Percentiles rank a stretch among this genome's conserved stretches.
These are phyloP conservation scores for Clitocybe nebularis DNA, from an alignment of 1,284 basidiomycete species.

Conservation along the genomic window DNA sequence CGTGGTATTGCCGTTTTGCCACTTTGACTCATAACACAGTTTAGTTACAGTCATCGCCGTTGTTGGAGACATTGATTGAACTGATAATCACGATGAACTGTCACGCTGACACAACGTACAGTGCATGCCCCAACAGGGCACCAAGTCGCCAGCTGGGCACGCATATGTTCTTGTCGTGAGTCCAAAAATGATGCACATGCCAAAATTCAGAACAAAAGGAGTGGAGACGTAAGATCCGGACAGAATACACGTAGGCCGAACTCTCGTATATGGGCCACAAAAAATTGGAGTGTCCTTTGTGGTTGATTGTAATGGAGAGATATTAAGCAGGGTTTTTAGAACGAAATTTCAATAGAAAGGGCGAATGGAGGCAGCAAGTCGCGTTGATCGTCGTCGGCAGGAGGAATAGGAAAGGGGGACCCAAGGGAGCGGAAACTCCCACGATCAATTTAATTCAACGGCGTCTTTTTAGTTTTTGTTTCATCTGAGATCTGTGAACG, in stretches of 20 bases:
- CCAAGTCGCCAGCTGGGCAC: too few relatives aligned
- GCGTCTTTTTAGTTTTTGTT: slow-evolving; percentile 20
- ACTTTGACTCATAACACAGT: too few relatives aligned
- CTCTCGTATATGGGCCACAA: neutral
- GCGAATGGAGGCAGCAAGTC: neutral
- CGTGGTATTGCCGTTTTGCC: too few relatives aligned
- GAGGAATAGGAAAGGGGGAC: slow-evolving; percentile 13
- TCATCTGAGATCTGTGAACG: slow-evolving; percentile 19
- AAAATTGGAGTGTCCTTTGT: too few relatives aligned
- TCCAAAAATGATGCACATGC: slow-evolving; percentile 1
- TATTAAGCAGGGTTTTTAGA: neutral
- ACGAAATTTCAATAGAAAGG: too few relatives aligned
- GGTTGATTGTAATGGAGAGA: neutral
- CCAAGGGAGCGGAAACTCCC: slow-evolving; percentile 17
- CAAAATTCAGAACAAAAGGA: slow-evolving; percentile 1
- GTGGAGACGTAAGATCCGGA: slow-evolving; percentile 2
- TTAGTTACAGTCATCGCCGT: too few relatives aligned
- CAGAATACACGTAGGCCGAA: neutral
- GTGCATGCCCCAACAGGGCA: too few relatives aligned
- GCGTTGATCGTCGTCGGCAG: slow-evolving; percentile 9
- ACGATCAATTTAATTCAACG: slow-evolving; percentile 16
- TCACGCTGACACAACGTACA: too few relatives aligned
- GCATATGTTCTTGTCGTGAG: too few relatives aligned
- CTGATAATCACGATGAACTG: neutral
- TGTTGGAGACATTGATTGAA: neutral